A percentile compares a stretch with the other conserved stretches of the same genome.
Evolutionary conservation across 1,284 basidiomycete genomes (phyloP).

Genomic region (Cryptococcus hybrid): DNA sequence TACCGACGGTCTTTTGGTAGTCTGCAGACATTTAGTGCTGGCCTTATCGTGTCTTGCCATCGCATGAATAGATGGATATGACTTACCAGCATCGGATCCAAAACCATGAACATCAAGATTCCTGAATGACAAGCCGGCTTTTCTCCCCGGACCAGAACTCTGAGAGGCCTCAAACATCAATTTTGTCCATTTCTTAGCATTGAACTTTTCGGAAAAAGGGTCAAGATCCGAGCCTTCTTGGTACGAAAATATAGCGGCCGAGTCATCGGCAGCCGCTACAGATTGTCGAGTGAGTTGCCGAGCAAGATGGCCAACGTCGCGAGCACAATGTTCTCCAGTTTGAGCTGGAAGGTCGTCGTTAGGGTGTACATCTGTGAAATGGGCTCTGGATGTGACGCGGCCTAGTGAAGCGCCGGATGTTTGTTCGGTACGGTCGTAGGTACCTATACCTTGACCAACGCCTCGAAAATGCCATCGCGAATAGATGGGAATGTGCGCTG

Average conservation of each 20-base stretch:
- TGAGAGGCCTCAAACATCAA: constrained; percentile 25
- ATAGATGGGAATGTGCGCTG: too few relatives aligned
- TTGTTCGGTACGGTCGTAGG: constrained; percentile 8
- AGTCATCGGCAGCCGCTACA: not conserved
- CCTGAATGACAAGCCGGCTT: constrained; percentile 2
- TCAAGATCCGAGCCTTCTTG: constrained; percentile 47
- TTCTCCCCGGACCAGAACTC: constrained; percentile 13
- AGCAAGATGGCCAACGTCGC: constrained; percentile 5
- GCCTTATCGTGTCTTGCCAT: not conserved
- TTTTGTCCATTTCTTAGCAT: constrained; percentile 51
- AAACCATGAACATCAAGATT: constrained; percentile 52
- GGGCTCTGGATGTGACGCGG: constrained; percentile 1
- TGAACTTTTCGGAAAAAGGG: constrained; percentile 51
- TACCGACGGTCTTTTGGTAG: constrained; percentile 53
- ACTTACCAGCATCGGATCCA: constrained; percentile 40
- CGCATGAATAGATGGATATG: not conserved
- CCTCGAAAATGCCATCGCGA: too few relatives aligned
- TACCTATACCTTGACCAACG: not conserved
- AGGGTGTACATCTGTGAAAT: constrained; percentile 2
- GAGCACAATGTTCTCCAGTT: not conserved
- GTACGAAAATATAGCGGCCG: constrained; percentile 31
- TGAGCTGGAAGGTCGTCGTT: constrained; percentile 2
- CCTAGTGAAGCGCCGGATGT: not conserved
- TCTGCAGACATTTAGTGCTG: constrained; percentile 18
- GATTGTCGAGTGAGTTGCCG: constrained; percentile 23